Conservation (phyloP, 169 alveolate species). For the Besnoitia besnoiti region DNA sequence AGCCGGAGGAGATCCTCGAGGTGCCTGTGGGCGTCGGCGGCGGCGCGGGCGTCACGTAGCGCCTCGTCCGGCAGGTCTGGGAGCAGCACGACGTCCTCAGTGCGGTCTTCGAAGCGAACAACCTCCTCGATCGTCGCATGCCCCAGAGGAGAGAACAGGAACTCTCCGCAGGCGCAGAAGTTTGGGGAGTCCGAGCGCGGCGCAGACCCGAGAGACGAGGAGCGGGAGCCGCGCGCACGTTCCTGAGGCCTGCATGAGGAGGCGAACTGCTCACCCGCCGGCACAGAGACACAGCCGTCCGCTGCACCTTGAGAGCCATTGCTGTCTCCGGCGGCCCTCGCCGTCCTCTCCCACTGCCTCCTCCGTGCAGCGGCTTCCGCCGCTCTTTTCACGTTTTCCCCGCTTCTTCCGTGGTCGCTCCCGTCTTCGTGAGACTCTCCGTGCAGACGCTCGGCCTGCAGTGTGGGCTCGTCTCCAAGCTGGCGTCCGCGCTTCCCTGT, state of each 20-base stretch:
- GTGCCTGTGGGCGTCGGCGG: not conserved
- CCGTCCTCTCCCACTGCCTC: not conserved
- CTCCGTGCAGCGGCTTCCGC: not conserved
- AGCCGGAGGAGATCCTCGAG: not conserved
- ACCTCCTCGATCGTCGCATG: not conserved
- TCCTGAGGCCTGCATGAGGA: too few species aligned
- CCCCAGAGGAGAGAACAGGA: not conserved
- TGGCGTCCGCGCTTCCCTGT: not conserved
- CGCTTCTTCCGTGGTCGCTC: not conserved
- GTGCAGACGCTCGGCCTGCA: too few species aligned
- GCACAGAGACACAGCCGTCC: too few species aligned
- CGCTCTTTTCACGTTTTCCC: not conserved
- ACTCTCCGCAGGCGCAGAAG: not conserved
- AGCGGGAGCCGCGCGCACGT: too few species aligned
- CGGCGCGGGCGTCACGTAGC: constrained; percentile 4
- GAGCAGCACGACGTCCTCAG: constrained; percentile 44
- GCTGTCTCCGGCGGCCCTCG: not conserved
- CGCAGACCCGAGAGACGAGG: too few species aligned
- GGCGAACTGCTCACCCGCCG: too few species aligned
- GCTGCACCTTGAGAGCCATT: too few species aligned
- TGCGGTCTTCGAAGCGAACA: not conserved
- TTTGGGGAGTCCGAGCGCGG: too few species aligned
- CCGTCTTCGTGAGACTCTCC: not conserved
- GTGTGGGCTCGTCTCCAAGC: not conserved
- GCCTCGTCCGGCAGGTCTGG: constrained; percentile 62